A percentile compares a stretch with the other conserved stretches of the same genome.
Conservation (phyloP, 2,329 filamentous ascomycete genomes). For the Kalmusia sp. region DNA sequence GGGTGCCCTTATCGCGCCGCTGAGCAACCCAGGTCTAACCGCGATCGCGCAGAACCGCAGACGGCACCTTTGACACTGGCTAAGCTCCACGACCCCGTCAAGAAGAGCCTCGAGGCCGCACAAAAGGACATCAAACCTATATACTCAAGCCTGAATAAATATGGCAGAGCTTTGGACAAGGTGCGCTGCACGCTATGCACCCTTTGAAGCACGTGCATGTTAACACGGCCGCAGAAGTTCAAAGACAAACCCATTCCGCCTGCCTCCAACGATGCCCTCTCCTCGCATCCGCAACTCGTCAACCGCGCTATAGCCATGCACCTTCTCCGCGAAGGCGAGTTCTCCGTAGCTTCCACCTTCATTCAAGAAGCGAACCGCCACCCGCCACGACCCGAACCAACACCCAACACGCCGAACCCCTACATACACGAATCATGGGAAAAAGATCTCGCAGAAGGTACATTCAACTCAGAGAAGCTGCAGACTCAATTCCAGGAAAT, state of each 20-base stretch:
- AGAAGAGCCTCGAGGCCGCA: slow-evolving; percentile 78
- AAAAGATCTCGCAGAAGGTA: slow-evolving; percentile 59
- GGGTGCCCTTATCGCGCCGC: slow-evolving; percentile 7
- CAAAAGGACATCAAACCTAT: slow-evolving; percentile 84
- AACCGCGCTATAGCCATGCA: slow-evolving; percentile 97
- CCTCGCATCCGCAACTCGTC: slow-evolving; percentile 76
- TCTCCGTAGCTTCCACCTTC: slow-evolving; percentile 85
- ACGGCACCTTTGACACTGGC: slow-evolving; percentile 77
- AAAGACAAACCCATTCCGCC: slow-evolving; percentile 71
- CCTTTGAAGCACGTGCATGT: neutral
- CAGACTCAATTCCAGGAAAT: slow-evolving; percentile 84
- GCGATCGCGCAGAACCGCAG: slow-evolving; percentile 64
- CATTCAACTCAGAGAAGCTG: slow-evolving; percentile 70
- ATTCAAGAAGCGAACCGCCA: slow-evolving; percentile 71
- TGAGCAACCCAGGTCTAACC: slow-evolving; percentile 21
- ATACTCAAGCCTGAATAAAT: slow-evolving; percentile 81
- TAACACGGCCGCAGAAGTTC: slow-evolving; percentile 58
- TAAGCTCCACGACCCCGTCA: slow-evolving; percentile 85
- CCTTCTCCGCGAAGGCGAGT: slow-evolving; percentile 91
- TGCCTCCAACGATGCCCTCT: slow-evolving; percentile 81
- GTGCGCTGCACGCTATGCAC: slow-evolving; percentile 53
- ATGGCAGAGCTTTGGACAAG: slow-evolving; percentile 85
- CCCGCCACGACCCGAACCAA: slow-evolving; percentile 50
- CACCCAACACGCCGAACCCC: slow-evolving; percentile 43
- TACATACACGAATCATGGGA: slow-evolving; percentile 45